Evolutionary conservation across 2,329 filamentous ascomycete genomes (phyloP), one percentile per base, ranked within the genome.

Genomic region (Beauveria bassiana): DNA sequence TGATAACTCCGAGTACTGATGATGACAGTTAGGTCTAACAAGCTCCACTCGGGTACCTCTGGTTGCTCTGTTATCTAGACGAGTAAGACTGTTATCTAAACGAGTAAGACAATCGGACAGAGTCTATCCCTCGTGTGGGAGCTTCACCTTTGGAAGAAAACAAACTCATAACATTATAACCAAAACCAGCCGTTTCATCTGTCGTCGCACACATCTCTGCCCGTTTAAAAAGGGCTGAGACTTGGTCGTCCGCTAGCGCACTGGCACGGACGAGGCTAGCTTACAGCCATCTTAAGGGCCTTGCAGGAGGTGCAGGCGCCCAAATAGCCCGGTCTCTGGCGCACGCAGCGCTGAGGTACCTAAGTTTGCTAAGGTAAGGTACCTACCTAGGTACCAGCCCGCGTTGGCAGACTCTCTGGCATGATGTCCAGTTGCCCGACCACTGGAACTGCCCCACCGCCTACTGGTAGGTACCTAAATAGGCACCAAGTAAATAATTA

Each of bases 191-290:
- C 8, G 47, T 31, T 50, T 50, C 47, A 50, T 31, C 16, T 26
- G 31, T 16, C 31, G 26, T 50, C 16, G 26, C 26, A 50, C 16
- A 9, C 16, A 31, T 50, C 28, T 8, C 28, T 31, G 28, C 31
- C 34, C n/a, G 26, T 47, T 52, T 31, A 9, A 9, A 31, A 31
- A 31, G 28, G 28, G 28, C 28, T 31, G 28, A 31, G 28, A 31
- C 28, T 28, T 54, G 55, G 50, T 59, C 55, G 31, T 22, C 55
- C 20, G 34, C 55, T 51, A 59, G 55, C 46, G 55, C 55, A 42
- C 38, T 49, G 55, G 28, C 46, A 22, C 20, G 8, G 47, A 20
- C 38, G 24, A 58, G 45, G 55, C 45, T 50, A 58, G n/a, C 10
- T 10, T 34, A 34, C 31, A 34, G 31, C 31, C 31, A 34, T 34